Evolutionary conservation across 1,139 yeast genomes (phyloP), one percentile per base, ranked within the genome.

Genomic region (Zygoascus meyerae): DNA sequence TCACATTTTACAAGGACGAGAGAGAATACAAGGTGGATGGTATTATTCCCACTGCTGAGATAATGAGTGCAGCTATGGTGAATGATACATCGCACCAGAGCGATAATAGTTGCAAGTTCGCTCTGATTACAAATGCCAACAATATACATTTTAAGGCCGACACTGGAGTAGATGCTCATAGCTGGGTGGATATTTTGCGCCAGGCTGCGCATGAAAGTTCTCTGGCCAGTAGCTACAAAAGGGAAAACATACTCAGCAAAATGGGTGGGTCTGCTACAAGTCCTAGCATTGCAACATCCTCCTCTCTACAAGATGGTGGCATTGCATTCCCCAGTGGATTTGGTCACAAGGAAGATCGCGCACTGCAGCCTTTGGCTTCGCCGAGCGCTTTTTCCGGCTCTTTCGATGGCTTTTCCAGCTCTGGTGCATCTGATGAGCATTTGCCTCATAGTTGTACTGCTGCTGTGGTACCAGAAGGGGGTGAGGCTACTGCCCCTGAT

Each of bases 1-100:
- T 80, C 34, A 69, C 80, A 12, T 78, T 75, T 59, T 80, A 80
- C 60, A 78, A 78, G 56, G 81, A 79, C 55, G 70, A 73, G 12
- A 64, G 71, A 6, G 86, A 80, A 56, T 73, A 78, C 58, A 77
- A 78, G 58, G 79, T 83, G 0, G 66, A 71, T 39, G 69, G 66
- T 43, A 80, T 80, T 10, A 67, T 78, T 15, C 64, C 65, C 6
- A 56, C 65, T 6, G 60, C 61, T 28, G 69, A 69, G 32, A 62
- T 70, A 32, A 59, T 69, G 56, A 66, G 71, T 4, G 66, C 70
- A 30, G 68, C 66, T 7, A 61, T 64, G 51, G 65, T 74, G 28
- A 61, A 68, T 2, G 78, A 26, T 26, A 12, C 31, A 18, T n/a
- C 29, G 10, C 31, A 35, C 16, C 30, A 26, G 11, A 41, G 44